These are phyloP conservation scores for Pichia sp. DNA, from an alignment of 1,139 yeast genomes.

Conservation along the genomic window DNA sequence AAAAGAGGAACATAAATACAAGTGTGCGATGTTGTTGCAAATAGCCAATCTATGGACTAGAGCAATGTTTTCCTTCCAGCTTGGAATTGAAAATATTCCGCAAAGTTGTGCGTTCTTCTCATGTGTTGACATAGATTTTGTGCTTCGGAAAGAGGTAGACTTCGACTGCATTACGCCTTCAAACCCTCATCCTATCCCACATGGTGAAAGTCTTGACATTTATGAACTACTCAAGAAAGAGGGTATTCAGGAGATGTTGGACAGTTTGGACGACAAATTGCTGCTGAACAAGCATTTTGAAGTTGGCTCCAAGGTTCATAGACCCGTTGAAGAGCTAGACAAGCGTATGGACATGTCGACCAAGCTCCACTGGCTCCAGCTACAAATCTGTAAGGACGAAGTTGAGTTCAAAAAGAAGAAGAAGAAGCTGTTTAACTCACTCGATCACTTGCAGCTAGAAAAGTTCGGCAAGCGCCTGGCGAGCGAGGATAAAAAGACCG, in stretches of 20 bases:
- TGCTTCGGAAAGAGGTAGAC: constrained; percentile 83
- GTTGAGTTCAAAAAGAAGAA: constrained; percentile 31
- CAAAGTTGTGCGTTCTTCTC: constrained; percentile 95
- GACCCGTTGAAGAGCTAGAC: constrained; percentile 32
- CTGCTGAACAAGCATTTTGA: constrained; percentile 15
- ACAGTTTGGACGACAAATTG: constrained; percentile 17
- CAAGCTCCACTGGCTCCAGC: constrained; percentile 27
- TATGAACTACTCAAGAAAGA: constrained; percentile 41
- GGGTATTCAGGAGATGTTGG: constrained; percentile 28
- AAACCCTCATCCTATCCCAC: constrained; percentile 63
- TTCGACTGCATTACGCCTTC: constrained; percentile 91
- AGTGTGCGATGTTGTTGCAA: constrained; percentile 79
- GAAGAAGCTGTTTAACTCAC: constrained; percentile 18
- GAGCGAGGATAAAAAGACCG: constrained; percentile 17
- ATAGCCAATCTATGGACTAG: constrained; percentile 93
- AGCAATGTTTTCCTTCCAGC: constrained; percentile 88
- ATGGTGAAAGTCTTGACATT: constrained; percentile 76
- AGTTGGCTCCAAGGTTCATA: constrained; percentile 14
- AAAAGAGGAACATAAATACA: constrained; percentile 65
- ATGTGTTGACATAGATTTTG: constrained; percentile 84
- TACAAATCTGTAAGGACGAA: constrained; percentile 33
- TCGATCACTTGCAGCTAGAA: constrained; percentile 16
- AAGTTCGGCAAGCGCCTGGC: constrained; percentile 17
- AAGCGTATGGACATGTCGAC: constrained; percentile 26
- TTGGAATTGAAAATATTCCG: constrained; percentile 86